These are phyloP conservation scores for barley (Hordeum vulgare) DNA, from an alignment of 176 grass and related monocot genomes.

Conservation along the genomic window MorexV3_pseudomolecules_assembly NC_058518.1:410051613-410052112, in stretches of 20 bases:
- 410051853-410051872: constrained; percentile 36
- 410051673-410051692: background rate
- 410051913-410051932: constrained; percentile 29
- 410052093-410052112: background rate
- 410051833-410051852: constrained; percentile 70
- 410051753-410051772: background rate
- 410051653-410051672: background rate
- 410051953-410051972: background rate
- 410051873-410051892: constrained; percentile 47
- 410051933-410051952: constrained; percentile 16
- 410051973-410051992: background rate
- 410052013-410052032: background rate
- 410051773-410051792: background rate
- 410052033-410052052: constrained; percentile 61
- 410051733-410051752: background rate
- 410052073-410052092: background rate
- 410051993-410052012: background rate
- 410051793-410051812: constrained; percentile 3
- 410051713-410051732: background rate
- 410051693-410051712: background rate
- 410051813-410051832: constrained; percentile 31
- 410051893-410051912: constrained; percentile 72
- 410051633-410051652: background rate
- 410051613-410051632: background rate
- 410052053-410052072: constrained; percentile 43